A percentile compares a stretch with the other conserved stretches of the same genome.
phyloP scores from a whole-genome alignment of 768 basidiomycete genomes.

The Phylloporus arenicola region DNA sequence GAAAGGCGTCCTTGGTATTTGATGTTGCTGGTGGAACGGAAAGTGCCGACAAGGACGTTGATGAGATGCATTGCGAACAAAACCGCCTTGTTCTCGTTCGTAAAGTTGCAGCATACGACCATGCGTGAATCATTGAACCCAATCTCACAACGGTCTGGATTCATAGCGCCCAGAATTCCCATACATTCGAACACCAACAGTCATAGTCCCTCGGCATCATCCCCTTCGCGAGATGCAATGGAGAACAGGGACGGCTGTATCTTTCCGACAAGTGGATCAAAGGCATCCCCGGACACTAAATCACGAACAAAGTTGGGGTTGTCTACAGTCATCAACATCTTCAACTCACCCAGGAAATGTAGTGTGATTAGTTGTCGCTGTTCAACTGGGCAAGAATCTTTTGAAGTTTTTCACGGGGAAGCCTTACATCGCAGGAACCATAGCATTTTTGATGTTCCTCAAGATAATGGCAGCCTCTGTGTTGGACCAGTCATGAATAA shows the following conservation, averaged over 20 bases:
- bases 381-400: no score
- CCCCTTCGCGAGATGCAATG: conserved; percentile 73
- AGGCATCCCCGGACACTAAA: conserved; percentile 79
- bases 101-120: conserved; percentile 76
- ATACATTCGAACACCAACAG: conserved; percentile 83
- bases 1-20: no score
- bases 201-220: conserved; percentile 64
- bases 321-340: conserved; percentile 50
- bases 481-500: not conserved
- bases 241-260: conserved; percentile 62
- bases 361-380: conserved; percentile 78
- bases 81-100: conserved; percentile 68
- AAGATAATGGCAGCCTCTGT: not conserved
- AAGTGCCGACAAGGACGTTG: conserved; percentile 88
- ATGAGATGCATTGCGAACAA: conserved; percentile 79
- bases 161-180: conserved; percentile 86
- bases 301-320: conserved; percentile 50
- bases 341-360: conserved; percentile 73
- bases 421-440: no score
- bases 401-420: no score
- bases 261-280: conserved; percentile 68
- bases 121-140: conserved; percentile 52
- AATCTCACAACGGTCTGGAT: conserved; percentile 84
- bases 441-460: not conserved
- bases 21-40: no score